Evolutionary conservation across 768 basidiomycete genomes (phyloP).

Genomic region (Lentinula guzmanii): DNA sequence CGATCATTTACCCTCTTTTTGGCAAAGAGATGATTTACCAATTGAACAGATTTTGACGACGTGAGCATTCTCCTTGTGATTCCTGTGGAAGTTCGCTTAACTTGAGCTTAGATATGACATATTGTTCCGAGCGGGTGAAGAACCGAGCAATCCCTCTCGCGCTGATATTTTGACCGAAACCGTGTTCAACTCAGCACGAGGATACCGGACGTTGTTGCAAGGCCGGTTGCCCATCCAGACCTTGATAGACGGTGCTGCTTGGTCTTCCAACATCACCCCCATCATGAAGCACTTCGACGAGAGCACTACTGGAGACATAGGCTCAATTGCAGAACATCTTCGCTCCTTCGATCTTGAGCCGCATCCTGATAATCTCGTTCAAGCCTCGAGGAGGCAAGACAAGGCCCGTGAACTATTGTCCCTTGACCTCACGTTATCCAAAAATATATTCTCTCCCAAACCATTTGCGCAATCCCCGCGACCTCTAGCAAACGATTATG

Average conservation of each 20-base stretch:
- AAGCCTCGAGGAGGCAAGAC: slow-evolving; percentile 40
- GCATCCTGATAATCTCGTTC: slow-evolving; percentile 27
- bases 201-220: slow-evolving; percentile 45
- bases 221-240: slow-evolving; percentile 36
- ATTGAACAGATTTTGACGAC: slow-evolving; percentile 54
- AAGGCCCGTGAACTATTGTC: slow-evolving; percentile 57
- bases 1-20: slow-evolving; percentile 49
- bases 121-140: slow-evolving; percentile 46
- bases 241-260: slow-evolving; percentile 37
- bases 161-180: slow-evolving; percentile 56
- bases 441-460: slow-evolving; percentile 47
- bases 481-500: slow-evolving; percentile 20
- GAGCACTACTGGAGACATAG: slow-evolving; percentile 27
- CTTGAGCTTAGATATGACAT: slow-evolving; percentile 49
- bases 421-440: slow-evolving; percentile 57
- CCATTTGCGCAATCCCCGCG: slow-evolving; percentile 25
- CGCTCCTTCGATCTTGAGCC: slow-evolving; percentile 35
- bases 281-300: slow-evolving; percentile 38
- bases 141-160: slow-evolving; percentile 34
- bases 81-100: background rate
- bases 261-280: slow-evolving; percentile 46
- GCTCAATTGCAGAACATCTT: slow-evolving; percentile 31
- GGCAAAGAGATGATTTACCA: slow-evolving; percentile 44
- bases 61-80: slow-evolving; percentile 28
- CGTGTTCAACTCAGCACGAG: slow-evolving; percentile 43